These are phyloP conservation scores for Rhynchospora tenuis DNA, from an alignment of 176 grass and related monocot species.

Conservation along the genomic window DNA sequence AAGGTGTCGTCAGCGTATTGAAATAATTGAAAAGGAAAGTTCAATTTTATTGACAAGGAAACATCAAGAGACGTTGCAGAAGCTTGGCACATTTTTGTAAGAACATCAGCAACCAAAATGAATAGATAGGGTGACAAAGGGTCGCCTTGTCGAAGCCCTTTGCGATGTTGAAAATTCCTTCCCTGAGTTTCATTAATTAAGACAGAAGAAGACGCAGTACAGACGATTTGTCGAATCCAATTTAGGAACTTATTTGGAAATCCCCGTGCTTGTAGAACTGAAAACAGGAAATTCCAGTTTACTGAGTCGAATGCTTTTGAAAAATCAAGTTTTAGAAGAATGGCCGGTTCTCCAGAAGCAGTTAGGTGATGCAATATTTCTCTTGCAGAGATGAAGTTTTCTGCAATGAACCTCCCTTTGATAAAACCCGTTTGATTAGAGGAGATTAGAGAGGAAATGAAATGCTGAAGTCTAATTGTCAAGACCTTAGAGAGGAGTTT, in stretches of 20 bases:
- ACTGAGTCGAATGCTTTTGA: constrained; percentile 6
- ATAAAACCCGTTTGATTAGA: too few species aligned
- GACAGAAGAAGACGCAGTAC: background rate
- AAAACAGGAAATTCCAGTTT: background rate
- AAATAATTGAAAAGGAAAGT: too few species aligned
- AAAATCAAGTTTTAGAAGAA: background rate
- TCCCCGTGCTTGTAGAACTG: background rate
- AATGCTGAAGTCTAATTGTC: too few species aligned
- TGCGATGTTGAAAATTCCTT: background rate
- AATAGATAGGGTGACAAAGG: background rate
- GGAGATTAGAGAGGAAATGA: too few species aligned
- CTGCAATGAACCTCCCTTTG: too few species aligned
- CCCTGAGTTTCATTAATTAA: background rate
- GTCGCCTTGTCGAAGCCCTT: background rate
- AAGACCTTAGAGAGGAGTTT: too few species aligned
- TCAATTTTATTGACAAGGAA: too few species aligned
- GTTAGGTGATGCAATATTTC: background rate
- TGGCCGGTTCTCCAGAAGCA: background rate
- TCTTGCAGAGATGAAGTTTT: too few species aligned
- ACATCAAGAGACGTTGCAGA: background rate
- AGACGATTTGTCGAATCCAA: background rate
- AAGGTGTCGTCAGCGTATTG: too few species aligned
- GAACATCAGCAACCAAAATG: too few species aligned
- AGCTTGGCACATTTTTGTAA: background rate
- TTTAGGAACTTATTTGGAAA: background rate